These are phyloP conservation scores for Pythium sukuiense DNA, from an alignment of 352 stramenopile genomes.

Conservation along the genomic window DNA sequence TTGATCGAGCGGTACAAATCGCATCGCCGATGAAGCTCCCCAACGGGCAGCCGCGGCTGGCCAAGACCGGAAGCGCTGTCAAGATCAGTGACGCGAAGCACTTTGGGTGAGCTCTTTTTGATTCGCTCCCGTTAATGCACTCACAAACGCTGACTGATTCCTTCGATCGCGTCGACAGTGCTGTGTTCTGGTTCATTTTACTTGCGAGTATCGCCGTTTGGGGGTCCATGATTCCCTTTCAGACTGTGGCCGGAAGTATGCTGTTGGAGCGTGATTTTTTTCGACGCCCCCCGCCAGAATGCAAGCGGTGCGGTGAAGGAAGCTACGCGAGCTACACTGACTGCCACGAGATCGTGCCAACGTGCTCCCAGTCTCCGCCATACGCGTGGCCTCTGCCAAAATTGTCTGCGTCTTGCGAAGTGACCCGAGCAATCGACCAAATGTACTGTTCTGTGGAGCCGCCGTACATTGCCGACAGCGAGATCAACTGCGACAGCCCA, in stretches of 20 bases:
- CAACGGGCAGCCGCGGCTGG: slow-evolving; percentile 31
- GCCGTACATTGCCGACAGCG: slow-evolving; percentile 42
- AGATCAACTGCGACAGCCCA: slow-evolving; percentile 49
- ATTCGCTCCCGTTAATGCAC: not conserved
- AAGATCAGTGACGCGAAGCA: slow-evolving; percentile 44
- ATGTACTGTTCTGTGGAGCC: slow-evolving; percentile 30
- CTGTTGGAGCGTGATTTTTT: slow-evolving; percentile 78
- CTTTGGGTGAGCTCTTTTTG: slow-evolving; percentile 30
- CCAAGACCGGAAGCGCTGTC: slow-evolving; percentile 15
- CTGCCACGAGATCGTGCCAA: slow-evolving; percentile 43
- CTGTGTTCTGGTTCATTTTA: slow-evolving; percentile 74
- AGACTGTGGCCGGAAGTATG: slow-evolving; percentile 76
- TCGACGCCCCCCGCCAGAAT: slow-evolving; percentile 29
- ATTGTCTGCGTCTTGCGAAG: slow-evolving; percentile 36
- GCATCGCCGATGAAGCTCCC: slow-evolving; percentile 33
- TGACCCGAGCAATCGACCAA: slow-evolving; percentile 37
- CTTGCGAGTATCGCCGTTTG: slow-evolving; percentile 75
- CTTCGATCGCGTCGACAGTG: slow-evolving; percentile 11
- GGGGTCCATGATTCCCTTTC: slow-evolving; percentile 82
- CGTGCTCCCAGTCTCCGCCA: slow-evolving; percentile 37
- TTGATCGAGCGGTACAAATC: slow-evolving; percentile 39
- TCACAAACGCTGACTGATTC: not conserved
- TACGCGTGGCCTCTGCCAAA: slow-evolving; percentile 46
- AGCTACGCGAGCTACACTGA: slow-evolving; percentile 41
- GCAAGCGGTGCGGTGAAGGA: slow-evolving; percentile 37